A percentile compares a stretch with the other conserved stretches of the same genome.
Conservation (phyloP, 1,139 yeast species). For the Meyerozyma sp. region DNA sequence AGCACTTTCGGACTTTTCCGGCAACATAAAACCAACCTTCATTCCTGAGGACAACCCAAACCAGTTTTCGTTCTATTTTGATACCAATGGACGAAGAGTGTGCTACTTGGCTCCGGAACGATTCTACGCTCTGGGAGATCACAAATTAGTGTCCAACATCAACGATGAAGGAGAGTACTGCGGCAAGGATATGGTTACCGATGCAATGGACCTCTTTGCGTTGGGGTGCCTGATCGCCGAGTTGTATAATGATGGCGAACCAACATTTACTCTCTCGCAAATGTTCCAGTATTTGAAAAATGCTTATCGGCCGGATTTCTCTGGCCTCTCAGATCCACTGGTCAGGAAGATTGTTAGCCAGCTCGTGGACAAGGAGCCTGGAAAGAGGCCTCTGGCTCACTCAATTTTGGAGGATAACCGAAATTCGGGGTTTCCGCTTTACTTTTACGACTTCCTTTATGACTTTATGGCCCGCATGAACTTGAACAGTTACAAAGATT, state of each 20-base stretch:
- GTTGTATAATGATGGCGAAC: constrained; percentile 77
- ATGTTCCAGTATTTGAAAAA: constrained; percentile 74
- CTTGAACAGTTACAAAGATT: constrained; percentile 12
- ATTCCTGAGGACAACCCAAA: constrained; percentile 94
- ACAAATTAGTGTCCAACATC: constrained; percentile 13
- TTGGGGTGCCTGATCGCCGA: constrained; percentile 93
- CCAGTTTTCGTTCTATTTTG: constrained; percentile 89
- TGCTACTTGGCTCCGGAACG: constrained; percentile 96
- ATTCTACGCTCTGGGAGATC: constrained; percentile 36
- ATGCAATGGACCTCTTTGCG: constrained; percentile 83
- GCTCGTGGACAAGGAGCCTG: constrained; percentile 64
- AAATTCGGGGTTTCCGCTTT: constrained; percentile 58
- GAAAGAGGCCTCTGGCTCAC: constrained; percentile 49
- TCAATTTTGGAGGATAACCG: constrained; percentile 48
- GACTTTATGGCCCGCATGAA: constrained; percentile 48
- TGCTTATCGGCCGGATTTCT: constrained; percentile 59
- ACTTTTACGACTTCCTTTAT: constrained; percentile 67
- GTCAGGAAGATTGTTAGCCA: constrained; percentile 51
- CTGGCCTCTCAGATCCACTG: constrained; percentile 45
- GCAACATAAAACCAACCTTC: constrained; percentile 69
- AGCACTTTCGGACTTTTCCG: constrained; percentile 75
- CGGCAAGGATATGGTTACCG: constrained; percentile 37
- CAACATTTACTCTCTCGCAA: constrained; percentile 82
- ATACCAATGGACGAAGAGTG: constrained; percentile 77
- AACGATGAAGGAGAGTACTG: constrained; percentile 25